Evolutionary conservation across 2,329 filamentous ascomycete genomes (phyloP), one percentile per base, ranked within the genome.

Genomic region (Xylariaceae sp.): DNA sequence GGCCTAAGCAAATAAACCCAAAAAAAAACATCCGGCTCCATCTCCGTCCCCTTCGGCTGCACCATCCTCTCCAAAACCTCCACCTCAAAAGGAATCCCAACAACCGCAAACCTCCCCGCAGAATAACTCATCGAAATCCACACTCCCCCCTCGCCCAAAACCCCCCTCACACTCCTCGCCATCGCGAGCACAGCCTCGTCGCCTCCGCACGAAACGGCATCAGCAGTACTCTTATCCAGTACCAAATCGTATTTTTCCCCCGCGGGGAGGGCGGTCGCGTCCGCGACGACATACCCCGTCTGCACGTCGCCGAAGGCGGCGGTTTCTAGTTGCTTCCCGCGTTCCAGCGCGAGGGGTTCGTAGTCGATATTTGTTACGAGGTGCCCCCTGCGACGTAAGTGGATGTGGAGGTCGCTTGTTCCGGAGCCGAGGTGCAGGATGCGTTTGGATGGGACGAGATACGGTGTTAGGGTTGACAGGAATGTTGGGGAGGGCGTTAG

Each of bases 101-200:
- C 67, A 5, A 75, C 30, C 18, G 73, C 67, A 56, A 80, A 82
- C 4, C 79, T 73, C 2, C 45, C 64, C 0, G 68, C 67, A 1
- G 80, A 81, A 65, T 76, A 81, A 62, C 77, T 81, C 51, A 81
- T 65, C 2, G 77, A 80, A 9, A 82, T 68, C 79, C 79, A 82
- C 11, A 76, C 59, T 0, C 75, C 77, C 3, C 63, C 71, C 0
- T 72, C 68, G 0, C 68, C 67, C 11, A 81, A 68, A 55, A 68
- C 72, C 9, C 61, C 58, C 15, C 66, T 67, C 9, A 82, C 72
- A 1, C 73, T 66, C 8, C 65, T 47, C 3, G 71, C 72, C 77
- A 81, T 80, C 1, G 67, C 63, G 30, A 70, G 61, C 1, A 81
- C 51, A 1, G 72, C 66, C 5, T 67, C 71, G 2, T 71, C 70